A percentile compares a stretch with the other conserved stretches of the same genome.
Conservation (phyloP, 2,329 filamentous ascomycete genomes). For the Nemania sp. region DNA sequence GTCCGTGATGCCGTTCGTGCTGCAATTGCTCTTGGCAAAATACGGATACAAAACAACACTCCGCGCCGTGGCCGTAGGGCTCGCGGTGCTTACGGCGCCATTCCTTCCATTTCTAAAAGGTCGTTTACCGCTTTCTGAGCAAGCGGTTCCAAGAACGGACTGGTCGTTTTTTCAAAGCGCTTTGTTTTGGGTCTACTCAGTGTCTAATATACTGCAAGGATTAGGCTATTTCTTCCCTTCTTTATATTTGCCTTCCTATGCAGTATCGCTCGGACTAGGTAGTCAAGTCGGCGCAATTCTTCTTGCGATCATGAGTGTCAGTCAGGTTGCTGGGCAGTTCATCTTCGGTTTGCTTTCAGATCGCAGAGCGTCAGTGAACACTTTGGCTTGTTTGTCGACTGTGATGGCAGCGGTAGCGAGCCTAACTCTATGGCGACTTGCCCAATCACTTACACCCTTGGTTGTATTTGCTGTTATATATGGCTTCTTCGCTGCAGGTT, state of each 20-base stretch:
- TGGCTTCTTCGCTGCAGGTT: conserved; percentile 59
- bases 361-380: conserved; percentile 44
- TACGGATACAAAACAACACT: conserved; percentile 45
- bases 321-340: conserved; percentile 53
- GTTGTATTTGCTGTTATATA: conserved; percentile 54
- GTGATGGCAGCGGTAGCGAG: conserved; percentile 50
- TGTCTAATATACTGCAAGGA: conserved; percentile 54
- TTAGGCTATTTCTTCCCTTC: conserved; percentile 58
- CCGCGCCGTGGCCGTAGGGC: conserved; percentile 41
- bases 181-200: conserved; percentile 54
- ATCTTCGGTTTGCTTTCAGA: conserved; percentile 56
- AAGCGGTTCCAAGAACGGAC: conserved; percentile 32
- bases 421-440: conserved; percentile 57
- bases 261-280: conserved; percentile 43
- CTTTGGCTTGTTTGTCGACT: conserved; percentile 48
- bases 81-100: conserved; percentile 43
- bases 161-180: conserved; percentile 47
- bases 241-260: conserved; percentile 54
- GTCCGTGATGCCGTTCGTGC: conserved; percentile 43
- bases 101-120: conserved; percentile 45
- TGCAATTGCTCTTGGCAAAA: conserved; percentile 42
- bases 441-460: conserved; percentile 48
- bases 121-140: conserved; percentile 40
- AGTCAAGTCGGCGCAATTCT: conserved; percentile 47
- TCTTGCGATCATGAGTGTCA: conserved; percentile 53